These are phyloP conservation scores for Aspergillus funiculosus DNA, from an alignment of 495 filamentous ascomycete genomes.

Conservation along the genomic window DNA sequence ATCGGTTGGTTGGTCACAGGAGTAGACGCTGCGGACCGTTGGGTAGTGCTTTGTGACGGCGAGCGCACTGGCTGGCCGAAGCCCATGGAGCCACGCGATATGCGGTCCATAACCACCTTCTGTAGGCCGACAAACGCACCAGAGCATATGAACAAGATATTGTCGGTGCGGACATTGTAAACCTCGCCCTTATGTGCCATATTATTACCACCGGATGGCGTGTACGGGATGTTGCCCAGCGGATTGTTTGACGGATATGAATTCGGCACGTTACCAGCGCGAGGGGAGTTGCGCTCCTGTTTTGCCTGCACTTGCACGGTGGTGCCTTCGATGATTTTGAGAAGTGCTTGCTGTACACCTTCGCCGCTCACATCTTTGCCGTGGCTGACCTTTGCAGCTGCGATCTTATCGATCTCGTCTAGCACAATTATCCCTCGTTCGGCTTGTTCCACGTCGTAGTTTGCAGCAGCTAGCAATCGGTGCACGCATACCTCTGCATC, in stretches of 20 bases:
- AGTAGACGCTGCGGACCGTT: conserved; percentile 21
- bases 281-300: conserved; percentile 56
- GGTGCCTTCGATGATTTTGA: conserved; percentile 95
- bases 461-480: conserved; percentile 78
- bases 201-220: conserved; percentile 31
- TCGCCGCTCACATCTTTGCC: conserved; percentile 86
- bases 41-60: conserved; percentile 23
- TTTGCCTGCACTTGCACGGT: conserved; percentile 82
- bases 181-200: conserved; percentile 67
- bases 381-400: conserved; percentile 60
- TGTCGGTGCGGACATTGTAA: conserved; percentile 87
- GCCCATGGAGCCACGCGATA: conserved; percentile 83
- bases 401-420: conserved; percentile 96
- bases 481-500: conserved; percentile 92
- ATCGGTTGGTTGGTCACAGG: conserved; percentile 39
- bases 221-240: conserved; percentile 39
- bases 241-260: conserved; percentile 47
- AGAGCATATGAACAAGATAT: conserved; percentile 94
- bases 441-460: conserved; percentile 79
- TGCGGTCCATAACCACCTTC: conserved; percentile 77
- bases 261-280: conserved; percentile 39
- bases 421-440: conserved; percentile 92
- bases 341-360: conserved; percentile 90
- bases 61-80: conserved; percentile 78
- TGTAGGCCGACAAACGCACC: conserved; percentile 93